phyloP scores from a whole-genome alignment of 441 rosid species.

The Pelargonium myrrhifolium region DNA sequence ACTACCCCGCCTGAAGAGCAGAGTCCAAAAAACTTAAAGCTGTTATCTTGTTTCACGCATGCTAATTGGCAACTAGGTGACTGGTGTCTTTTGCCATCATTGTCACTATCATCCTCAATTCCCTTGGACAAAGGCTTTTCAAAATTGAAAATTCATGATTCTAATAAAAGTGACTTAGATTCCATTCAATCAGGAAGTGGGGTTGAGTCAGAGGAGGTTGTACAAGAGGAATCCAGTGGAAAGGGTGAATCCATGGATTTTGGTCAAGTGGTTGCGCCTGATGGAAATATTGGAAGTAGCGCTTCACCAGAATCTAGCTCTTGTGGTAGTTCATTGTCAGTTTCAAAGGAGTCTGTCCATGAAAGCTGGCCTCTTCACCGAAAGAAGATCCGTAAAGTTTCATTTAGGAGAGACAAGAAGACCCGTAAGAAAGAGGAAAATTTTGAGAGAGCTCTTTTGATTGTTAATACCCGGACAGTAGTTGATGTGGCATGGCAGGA shows the following conservation, averaged over 20 bases:
- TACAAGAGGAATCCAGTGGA: slow-evolving; percentile 39
- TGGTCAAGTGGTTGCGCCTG: slow-evolving; percentile 27
- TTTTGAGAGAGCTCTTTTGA: slow-evolving; percentile 73
- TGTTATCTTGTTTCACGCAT: slow-evolving; percentile 77
- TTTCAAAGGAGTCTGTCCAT: slow-evolving; percentile 56
- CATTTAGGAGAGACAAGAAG: slow-evolving; percentile 74
- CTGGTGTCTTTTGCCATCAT: slow-evolving; percentile 72
- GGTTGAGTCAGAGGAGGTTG: slow-evolving; percentile 40
- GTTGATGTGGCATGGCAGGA: slow-evolving; percentile 96
- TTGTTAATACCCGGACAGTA: slow-evolving; percentile 54
- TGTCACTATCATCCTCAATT: slow-evolving; percentile 33
- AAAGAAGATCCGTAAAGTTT: slow-evolving; percentile 81
- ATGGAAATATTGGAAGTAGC: slow-evolving; percentile 27
- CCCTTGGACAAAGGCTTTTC: slow-evolving; percentile 45
- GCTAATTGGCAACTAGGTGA: slow-evolving; percentile 97
- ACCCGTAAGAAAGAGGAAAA: slow-evolving; percentile 73
- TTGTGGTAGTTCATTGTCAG: slow-evolving; percentile 37
- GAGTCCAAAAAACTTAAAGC: slow-evolving; percentile 72
- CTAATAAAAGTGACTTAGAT: slow-evolving; percentile 30
- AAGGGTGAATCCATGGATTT: slow-evolving; percentile 33
- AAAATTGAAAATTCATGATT: slow-evolving; percentile 44
- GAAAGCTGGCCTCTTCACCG: slow-evolving; percentile 83
- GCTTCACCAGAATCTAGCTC: slow-evolving; percentile 42
- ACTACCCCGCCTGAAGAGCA: slow-evolving; percentile 87
- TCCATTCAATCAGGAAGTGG: slow-evolving; percentile 30